Evolutionary conservation across 2,329 filamentous ascomycete genomes (phyloP), one percentile per base, ranked within the genome.

Genomic region (Colletotrichum sp.): DNA sequence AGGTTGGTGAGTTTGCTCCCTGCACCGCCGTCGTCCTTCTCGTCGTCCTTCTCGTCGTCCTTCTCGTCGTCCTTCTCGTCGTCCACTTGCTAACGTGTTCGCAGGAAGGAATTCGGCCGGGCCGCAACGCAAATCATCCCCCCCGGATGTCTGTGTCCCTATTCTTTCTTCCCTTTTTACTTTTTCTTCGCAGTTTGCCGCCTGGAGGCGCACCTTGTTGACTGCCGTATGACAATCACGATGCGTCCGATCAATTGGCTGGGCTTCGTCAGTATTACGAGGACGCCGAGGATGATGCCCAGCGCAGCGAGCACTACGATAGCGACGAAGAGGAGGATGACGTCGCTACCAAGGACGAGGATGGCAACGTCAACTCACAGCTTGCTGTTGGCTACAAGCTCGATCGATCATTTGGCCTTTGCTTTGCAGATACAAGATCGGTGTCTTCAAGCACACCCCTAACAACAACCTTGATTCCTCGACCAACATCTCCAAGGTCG

Each of bases 381-480:
- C 90, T 99, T 70, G 97, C 97, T 15, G 97, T 99, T 67, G 97
- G 97, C 71, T 98, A 98, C 87, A 99, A 98, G 85, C 95, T 98
- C 79, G 97, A 99, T 83, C 92, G 97, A 76, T 99, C 97, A 0
- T 99, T 99, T 81, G 97, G 34, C 15, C 34, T 36, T 36, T 99
- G 72, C 96, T 99, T 60, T 94, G 97, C 78, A 97, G 97, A 36
- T 97, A 96, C 80, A 98, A 99, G 90, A 99, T 99, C 83, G 97
- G 97, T 71, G 97, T 99, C 57, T 99, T 99, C 91, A 99, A 98
- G 85, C 97, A 99, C 82, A 98, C 96, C 0, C 89, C 93, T 1
- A 95, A 98, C 86, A 98, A 99, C 83, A 94, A 96, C 79, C 90
- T 99, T 18, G 95, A 99, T 83, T 99, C 99, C 85, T 95, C 95